Conservation (phyloP, 2,329 filamentous ascomycete genomes). For the Claviceps sp. region DNA sequence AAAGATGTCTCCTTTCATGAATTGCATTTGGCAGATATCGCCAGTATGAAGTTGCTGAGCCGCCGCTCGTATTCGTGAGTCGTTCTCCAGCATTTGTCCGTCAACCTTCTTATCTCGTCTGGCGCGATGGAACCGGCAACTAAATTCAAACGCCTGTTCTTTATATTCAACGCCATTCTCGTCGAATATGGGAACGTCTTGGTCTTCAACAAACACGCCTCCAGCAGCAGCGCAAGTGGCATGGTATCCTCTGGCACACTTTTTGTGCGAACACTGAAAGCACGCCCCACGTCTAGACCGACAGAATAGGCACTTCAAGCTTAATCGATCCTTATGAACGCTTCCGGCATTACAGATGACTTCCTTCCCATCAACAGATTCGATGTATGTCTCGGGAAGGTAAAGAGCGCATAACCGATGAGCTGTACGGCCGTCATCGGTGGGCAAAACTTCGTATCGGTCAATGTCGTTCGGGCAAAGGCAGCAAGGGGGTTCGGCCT, state of each 20-base stretch:
- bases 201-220: slow-evolving; percentile 82
- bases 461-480: slow-evolving; percentile 85
- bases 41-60: slow-evolving; percentile 56
- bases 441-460: slow-evolving; percentile 68
- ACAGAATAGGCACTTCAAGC: slow-evolving; percentile 90
- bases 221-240: slow-evolving; percentile 87
- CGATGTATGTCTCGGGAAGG: slow-evolving; percentile 82
- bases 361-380: slow-evolving; percentile 56
- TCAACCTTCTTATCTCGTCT: slow-evolving; percentile 71
- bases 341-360: slow-evolving; percentile 64
- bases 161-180: slow-evolving; percentile 89
- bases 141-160: slow-evolving; percentile 82
- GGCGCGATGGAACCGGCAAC: slow-evolving; percentile 83
- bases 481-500: slow-evolving; percentile 68
- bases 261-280: slow-evolving; percentile 92
- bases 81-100: slow-evolving; percentile 54
- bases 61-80: slow-evolving; percentile 52
- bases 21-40: slow-evolving; percentile 78
- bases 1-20: slow-evolving; percentile 73
- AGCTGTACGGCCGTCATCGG: slow-evolving; percentile 75
- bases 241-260: slow-evolving; percentile 87
- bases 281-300: slow-evolving; percentile 90
- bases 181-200: slow-evolving; percentile 71
- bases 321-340: slow-evolving; percentile 75
- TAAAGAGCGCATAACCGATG: slow-evolving; percentile 84